phyloP scores from a whole-genome alignment of 257 asterid genomes.

The Leptodermis oblonga region DNA sequence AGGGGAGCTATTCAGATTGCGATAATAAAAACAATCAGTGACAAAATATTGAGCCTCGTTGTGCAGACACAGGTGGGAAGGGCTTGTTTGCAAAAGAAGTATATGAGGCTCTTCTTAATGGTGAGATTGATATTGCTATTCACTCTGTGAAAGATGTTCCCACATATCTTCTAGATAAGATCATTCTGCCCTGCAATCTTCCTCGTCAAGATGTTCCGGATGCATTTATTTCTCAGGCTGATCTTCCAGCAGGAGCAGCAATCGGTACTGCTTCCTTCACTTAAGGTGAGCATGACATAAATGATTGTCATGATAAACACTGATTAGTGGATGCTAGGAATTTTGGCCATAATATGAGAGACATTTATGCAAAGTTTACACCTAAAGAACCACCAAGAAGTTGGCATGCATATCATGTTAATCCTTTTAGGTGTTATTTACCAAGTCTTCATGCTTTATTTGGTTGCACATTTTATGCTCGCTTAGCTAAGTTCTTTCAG shows the following conservation, averaged over 20 bases:
- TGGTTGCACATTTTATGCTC: not conserved
- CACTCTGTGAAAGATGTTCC: conserved; percentile 99
- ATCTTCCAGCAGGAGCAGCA: conserved; percentile 78
- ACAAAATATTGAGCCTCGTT: conserved; percentile 84
- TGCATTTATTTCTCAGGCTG: conserved; percentile 86
- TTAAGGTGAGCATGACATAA: conserved; percentile 40
- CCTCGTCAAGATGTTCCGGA: conserved; percentile 96
- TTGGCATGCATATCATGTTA: not conserved
- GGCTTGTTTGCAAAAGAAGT: conserved; percentile 94
- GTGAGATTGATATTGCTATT: conserved; percentile 89
- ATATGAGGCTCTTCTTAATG: conserved; percentile 86
- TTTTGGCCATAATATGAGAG: conserved; percentile 2
- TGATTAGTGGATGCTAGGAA: not conserved
- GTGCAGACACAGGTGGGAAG: conserved; percentile 98
- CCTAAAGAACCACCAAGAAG: not conserved
- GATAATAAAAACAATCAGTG: conserved; percentile 88
- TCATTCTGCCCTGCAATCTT: conserved; percentile 85
- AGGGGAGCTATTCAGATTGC: conserved; percentile 84
- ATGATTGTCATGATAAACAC: not conserved
- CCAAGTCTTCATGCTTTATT: not conserved
- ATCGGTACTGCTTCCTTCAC: conserved; percentile 92
- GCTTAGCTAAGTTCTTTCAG: not conserved
- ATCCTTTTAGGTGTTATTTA: not conserved
- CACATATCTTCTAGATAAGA: conserved; percentile 80
- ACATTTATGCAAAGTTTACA: not conserved